Base-by-base conservation (phyloP, 2,329 filamentous ascomycete genomes). In the Fusarium guadeloupense region DNA sequence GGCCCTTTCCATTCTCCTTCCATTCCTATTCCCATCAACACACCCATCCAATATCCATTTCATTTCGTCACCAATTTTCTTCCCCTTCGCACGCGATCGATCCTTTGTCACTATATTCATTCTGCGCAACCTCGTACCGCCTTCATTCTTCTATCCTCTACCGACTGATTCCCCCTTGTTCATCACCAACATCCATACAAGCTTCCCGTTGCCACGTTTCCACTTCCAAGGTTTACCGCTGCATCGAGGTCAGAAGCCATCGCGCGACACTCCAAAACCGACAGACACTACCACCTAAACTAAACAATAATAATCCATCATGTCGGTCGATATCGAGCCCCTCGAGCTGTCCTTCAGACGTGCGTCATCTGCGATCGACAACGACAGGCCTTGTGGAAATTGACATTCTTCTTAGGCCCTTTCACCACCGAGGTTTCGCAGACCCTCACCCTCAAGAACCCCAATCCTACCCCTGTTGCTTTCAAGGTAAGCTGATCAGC, bases 261-360 rank as follows among this genome's bases (percentile, higher is more conserved):
- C 66, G 57, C 67, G 55, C 67, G 56, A 69, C 59, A 64, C 58
- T 34, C 12, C 61, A 54, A 51, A 44, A 44, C 49, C 43, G 33
- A 26, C 51, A 43, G 38, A n/a, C n/a, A n/a, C n/a, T n/a, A n/a
- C n/a, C n/a, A n/a, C 48, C 34, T 9, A 54, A 39, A 45, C 33
- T 21, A 33, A 20, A 13, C 9, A 21, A 12, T 53, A 48, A 39
- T 10, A n/a, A 54, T 38, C 57, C 79, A 85, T 72, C 80, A 98
- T 98, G 95, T 96, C 94, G 71, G 90, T 99, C 81, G 91, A 97
- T 72, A 91, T 99, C 75, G 89, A 95, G 72, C 95, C 94, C 58
- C 78, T 86, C 69, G 95, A 98, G 85, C 88, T 99, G 75, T 91
- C 88, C 81, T 99, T 99, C 81, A 90, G 89, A 80, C 91, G 95